Evolutionary conservation across 805 yeast species (phyloP).

Genomic region (Pichia sporocuriosa): DNA sequence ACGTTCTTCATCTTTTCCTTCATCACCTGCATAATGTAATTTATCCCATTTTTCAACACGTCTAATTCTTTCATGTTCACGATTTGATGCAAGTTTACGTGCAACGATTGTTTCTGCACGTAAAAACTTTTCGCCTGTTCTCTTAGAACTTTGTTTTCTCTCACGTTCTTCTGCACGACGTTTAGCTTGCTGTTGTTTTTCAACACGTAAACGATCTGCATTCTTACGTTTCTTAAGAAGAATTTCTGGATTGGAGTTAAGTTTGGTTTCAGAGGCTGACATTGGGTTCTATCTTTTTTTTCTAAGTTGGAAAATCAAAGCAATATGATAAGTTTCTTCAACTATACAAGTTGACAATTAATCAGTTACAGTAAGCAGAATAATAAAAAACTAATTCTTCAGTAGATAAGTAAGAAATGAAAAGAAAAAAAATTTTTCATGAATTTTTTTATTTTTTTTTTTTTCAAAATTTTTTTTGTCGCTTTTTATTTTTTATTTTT

Average conservation of each 20-base stretch:
- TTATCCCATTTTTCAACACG: conserved; percentile 52
- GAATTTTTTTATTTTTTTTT: too few species aligned
- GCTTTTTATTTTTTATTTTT: too few species aligned
- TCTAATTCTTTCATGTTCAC: conserved; percentile 63
- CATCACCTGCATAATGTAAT: conserved; percentile 15
- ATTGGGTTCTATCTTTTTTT: too few species aligned
- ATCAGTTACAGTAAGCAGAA: too few species aligned
- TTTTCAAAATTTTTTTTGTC: too few species aligned
- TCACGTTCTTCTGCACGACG: conserved; percentile 41
- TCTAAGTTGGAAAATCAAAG: too few species aligned
- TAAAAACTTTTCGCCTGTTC: conserved; percentile 45
- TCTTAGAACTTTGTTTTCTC: conserved; percentile 36
- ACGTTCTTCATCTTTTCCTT: conserved; percentile 27
- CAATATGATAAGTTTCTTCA: too few species aligned
- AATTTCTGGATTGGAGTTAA: conserved; percentile 66
- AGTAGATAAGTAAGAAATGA: too few species aligned
- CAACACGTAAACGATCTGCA: conserved; percentile 64
- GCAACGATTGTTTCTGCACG: conserved; percentile 73
- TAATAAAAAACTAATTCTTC: too few species aligned
- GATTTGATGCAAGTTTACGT: conserved; percentile 53
- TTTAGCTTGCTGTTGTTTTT: conserved; percentile 62
- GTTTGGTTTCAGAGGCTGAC: conserved; percentile 6
- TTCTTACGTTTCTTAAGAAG: conserved; percentile 73
- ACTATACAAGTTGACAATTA: too few species aligned
- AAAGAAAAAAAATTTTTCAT: conserved; percentile 4